Evolutionary conservation across 2,329 filamentous ascomycete genomes (phyloP), one percentile per base, ranked within the genome.

Genomic region (Orbilia ellipsospora): DNA sequence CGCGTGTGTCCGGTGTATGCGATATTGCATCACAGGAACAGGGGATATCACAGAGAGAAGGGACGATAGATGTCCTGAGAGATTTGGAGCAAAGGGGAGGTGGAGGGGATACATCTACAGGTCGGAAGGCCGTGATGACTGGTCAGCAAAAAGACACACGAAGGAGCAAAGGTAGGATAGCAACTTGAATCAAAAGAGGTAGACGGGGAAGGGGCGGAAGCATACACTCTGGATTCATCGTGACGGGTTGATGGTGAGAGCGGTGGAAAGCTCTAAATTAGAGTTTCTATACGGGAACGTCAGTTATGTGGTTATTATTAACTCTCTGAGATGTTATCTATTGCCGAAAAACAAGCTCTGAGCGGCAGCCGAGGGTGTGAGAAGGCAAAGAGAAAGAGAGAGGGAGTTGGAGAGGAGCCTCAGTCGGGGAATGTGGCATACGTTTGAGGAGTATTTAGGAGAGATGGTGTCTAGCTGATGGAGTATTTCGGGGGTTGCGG

Each of bases 161-260:
- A 31, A 6, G 44, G 54, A 23, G 7, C 15, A 44, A 7, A 54
- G 7, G 42, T 15, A 48, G n/a, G 13, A 40, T 18, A 18, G 56
- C 36, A 59, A 44, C 61, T 56, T 36, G 51, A 45, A 36, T 51
- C 40, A 52, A 40, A 31, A 60, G 42, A 26, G 31, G 44, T 48
- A 48, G 44, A 48, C 5, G 44, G 44, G 56, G 51, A 45, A 4
- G 13, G 50, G 54, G 45, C 15, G 44, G 44, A 36, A 60, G 16
- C 73, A 45, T 76, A 76, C 73, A 76, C 73, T 76, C 73, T 69
- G 73, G 73, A 70, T 76, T 76, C 73, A 76, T 76, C 26, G 36
- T 76, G 73, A 70, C 42, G 64, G 64, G 48, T 12, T 7, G 44
- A n/a, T 10, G 31, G 31, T 36, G 31, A 60, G 26, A 68, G 57